These are phyloP conservation scores for Lasiodiplodia citricola DNA, from an alignment of 2,329 filamentous ascomycete genomes.

Conservation along the genomic window DNA sequence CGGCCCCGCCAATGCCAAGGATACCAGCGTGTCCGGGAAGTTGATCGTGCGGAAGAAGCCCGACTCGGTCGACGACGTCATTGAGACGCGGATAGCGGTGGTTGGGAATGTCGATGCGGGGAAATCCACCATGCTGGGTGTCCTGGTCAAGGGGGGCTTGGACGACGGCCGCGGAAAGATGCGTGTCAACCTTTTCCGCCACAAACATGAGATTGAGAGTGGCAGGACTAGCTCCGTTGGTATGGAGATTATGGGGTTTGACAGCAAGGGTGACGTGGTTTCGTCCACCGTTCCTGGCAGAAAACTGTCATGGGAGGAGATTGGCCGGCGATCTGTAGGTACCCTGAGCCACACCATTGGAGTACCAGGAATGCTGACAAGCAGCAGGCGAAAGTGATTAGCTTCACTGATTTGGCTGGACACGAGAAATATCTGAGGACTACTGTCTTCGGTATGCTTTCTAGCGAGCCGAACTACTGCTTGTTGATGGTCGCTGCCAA, in stretches of 20 bases:
- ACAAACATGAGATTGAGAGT: constrained; percentile 97
- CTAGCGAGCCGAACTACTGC: constrained; percentile 96
- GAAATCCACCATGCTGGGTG: constrained; percentile 94
- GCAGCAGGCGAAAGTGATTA: constrained; percentile 81
- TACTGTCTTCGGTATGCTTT: constrained; percentile 93
- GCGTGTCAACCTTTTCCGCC: constrained; percentile 92
- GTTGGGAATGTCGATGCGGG: constrained; percentile 98
- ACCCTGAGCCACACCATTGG: background rate
- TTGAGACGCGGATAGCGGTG: constrained; percentile 94
- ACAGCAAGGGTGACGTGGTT: constrained; percentile 82
- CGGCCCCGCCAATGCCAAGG: constrained; percentile 66
- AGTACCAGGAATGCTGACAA: constrained; percentile 29
- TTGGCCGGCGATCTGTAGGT: constrained; percentile 79
- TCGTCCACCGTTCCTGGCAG: constrained; percentile 81
- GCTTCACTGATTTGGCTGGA: constrained; percentile 92
- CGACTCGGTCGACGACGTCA: constrained; percentile 79
- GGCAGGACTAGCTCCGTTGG: constrained; percentile 95
- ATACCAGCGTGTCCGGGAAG: constrained; percentile 82
- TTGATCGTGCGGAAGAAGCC: constrained; percentile 80
- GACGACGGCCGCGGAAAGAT: constrained; percentile 95
- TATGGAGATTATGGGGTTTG: constrained; percentile 99
- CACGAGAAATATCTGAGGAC: constrained; percentile 95
- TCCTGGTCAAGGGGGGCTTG: constrained; percentile 91
- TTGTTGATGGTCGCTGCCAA: constrained; percentile 98
- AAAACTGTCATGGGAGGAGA: constrained; percentile 95